Percentiles rank a stretch among this genome's conserved stretches.
phyloP scores from a whole-genome alignment of 2,329 filamentous ascomycete genomes.

The Scortechinia acanthostroma region DNA sequence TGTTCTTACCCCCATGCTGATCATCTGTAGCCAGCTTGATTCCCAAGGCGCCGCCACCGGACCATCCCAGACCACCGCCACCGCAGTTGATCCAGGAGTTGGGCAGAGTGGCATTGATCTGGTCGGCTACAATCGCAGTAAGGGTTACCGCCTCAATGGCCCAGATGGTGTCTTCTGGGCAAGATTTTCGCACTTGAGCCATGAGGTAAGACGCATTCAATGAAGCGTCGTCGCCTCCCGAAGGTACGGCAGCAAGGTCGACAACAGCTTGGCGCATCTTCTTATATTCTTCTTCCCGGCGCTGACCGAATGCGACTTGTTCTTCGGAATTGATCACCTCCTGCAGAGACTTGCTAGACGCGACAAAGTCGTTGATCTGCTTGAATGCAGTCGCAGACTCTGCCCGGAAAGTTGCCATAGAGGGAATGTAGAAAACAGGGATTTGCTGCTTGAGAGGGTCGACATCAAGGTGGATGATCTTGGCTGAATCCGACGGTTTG shows the following conservation, averaged over 20 bases:
- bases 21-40: slow-evolving; percentile 35
- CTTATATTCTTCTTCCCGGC: background rate
- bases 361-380: slow-evolving; percentile 43
- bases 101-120: slow-evolving; percentile 50
- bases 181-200: slow-evolving; percentile 6
- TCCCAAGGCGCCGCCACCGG: slow-evolving; percentile 38
- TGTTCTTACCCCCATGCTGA: slow-evolving; percentile 23
- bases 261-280: background rate
- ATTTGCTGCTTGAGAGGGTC: slow-evolving; percentile 67
- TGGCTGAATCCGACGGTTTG: slow-evolving; percentile 39
- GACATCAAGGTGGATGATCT: slow-evolving; percentile 57
- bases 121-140: slow-evolving; percentile 58
- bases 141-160: slow-evolving; percentile 71
- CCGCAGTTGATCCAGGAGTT: slow-evolving; percentile 44
- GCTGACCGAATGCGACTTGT: background rate
- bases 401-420: slow-evolving; percentile 58
- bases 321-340: background rate
- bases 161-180: slow-evolving; percentile 53
- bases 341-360: background rate
- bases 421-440: slow-evolving; percentile 66
- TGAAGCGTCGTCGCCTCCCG: background rate
- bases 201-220: background rate
- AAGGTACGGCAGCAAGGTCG: background rate
- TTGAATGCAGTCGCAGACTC: slow-evolving; percentile 58
- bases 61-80: slow-evolving; percentile 43